Percentiles rank a stretch among this genome's conserved stretches.
Conservation (phyloP, 31 red algal species). For the Bonnemaisonia californica region DNA sequence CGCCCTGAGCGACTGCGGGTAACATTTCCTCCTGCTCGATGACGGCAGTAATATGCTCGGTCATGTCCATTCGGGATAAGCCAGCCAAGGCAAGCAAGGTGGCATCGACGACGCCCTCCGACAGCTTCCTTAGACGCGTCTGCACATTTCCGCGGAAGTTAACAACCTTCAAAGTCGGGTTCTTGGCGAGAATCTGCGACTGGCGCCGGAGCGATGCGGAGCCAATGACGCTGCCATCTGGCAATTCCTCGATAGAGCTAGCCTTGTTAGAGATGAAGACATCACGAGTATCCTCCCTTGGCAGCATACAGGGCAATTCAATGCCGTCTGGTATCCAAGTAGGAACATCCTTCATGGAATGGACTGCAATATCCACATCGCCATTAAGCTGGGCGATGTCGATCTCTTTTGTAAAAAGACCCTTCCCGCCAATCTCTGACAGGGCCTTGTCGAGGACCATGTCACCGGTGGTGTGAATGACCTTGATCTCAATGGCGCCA, state of each 20-base stretch:
- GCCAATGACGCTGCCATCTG: conserved; percentile 91
- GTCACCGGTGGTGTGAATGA: conserved; percentile 98
- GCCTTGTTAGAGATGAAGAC: conserved; percentile 95
- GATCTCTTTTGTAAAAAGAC: conserved; percentile 99
- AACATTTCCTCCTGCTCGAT: conserved; percentile 95
- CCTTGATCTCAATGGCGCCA: conserved; percentile 79
- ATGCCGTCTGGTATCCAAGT: conserved; percentile 94
- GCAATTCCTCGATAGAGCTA: conserved; percentile 75
- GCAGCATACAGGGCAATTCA: conserved; percentile 85
- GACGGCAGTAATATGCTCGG: conserved; percentile 78
- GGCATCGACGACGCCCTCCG: conserved; percentile 89
- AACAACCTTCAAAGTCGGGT: conserved; percentile 88
- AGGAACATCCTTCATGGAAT: conserved; percentile 99
- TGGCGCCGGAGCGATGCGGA: conserved; percentile 92
- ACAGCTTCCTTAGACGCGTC: conserved; percentile 91
- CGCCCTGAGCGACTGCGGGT: conserved; percentile 98
- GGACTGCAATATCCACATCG: conserved; percentile 98
- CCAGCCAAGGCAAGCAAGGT: conserved; percentile 95
- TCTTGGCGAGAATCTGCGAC: conserved; percentile 94
- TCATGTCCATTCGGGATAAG: conserved; percentile 88
- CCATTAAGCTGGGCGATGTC: conserved; percentile 90
- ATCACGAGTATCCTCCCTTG: conserved; percentile 94
- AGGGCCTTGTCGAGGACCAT: conserved; percentile 96
- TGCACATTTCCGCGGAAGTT: conserved; percentile 99
- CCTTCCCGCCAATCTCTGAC: conserved; percentile 98